Conservation (phyloP, 2,329 filamentous ascomycete genomes). For the Diaporthe vaccinii region DNA sequence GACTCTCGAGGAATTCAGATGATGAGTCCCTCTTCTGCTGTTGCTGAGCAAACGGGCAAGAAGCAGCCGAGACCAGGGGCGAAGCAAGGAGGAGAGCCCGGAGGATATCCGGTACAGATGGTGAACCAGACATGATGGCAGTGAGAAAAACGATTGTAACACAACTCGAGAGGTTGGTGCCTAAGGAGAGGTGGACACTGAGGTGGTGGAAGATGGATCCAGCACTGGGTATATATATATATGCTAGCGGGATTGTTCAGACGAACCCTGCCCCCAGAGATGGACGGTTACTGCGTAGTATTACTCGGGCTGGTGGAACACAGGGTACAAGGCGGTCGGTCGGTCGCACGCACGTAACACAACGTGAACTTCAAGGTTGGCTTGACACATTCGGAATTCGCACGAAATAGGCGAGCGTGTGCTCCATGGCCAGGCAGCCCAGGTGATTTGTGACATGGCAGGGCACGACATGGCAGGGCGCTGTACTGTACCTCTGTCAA, state of each 20-base stretch:
- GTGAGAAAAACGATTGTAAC: background rate
- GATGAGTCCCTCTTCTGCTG: conserved; percentile 10
- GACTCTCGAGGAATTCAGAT: conserved; percentile 9
- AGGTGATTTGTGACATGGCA: background rate
- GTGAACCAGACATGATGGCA: conserved; percentile 23
- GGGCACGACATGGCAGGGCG: background rate
- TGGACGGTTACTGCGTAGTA: background rate
- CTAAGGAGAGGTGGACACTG: background rate
- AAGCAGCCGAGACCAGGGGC: conserved; percentile 33
- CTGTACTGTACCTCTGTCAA: conserved; percentile 8
- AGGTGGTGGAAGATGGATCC: background rate
- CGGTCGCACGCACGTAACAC: conserved; percentile 7
- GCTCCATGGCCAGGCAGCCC: background rate
- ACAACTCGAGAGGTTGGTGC: conserved; percentile 20
- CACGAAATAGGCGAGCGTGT: conserved; percentile 16
- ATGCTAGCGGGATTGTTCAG: conserved; percentile 5
- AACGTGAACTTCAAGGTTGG: conserved; percentile 22
- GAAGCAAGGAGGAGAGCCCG: conserved; percentile 34
- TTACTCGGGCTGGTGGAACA: conserved; percentile 11
- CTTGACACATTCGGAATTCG: conserved; percentile 27
- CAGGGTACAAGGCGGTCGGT: conserved; percentile 16
- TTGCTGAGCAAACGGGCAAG: conserved; percentile 37
- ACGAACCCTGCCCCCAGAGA: conserved; percentile 5
- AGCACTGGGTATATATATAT: conserved; percentile 10
- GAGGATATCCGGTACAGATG: conserved; percentile 27